A percentile compares a stretch with the other conserved stretches of the same genome.
These are phyloP conservation scores for Asterella californica DNA, from an alignment of 225 moss, liverwort and hornwort genomes.

Conservation along the genomic window DNA sequence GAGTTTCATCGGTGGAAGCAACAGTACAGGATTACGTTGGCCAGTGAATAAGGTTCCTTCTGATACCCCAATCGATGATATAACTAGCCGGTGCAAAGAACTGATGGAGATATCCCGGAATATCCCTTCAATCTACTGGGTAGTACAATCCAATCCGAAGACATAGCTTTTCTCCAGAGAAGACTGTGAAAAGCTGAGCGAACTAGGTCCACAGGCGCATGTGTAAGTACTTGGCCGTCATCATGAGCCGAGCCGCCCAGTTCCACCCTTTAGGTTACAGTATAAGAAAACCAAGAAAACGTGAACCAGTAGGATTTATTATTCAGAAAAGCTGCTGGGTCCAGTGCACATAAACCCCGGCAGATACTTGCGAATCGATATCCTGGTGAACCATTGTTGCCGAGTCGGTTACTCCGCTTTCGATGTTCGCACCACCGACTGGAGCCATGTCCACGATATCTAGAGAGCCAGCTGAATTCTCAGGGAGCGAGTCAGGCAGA, in stretches of 20 bases:
- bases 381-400: not conserved
- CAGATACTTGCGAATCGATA: not conserved
- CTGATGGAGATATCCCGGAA: not conserved
- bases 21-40: not conserved
- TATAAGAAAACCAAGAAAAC: not conserved
- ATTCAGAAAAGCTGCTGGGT: conserved; percentile 19
- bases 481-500: conserved; percentile 4
- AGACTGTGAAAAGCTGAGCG: not conserved
- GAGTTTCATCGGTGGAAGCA: not conserved
- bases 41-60: not conserved
- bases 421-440: not conserved
- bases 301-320: not conserved
- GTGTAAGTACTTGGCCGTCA: not conserved
- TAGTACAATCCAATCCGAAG: not conserved
- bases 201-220: not conserved
- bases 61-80: not conserved
- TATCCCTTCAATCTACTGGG: not conserved
- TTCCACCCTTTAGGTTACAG: not conserved
- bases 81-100: not conserved
- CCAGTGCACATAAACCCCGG: conserved; percentile 11
- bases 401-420: not conserved
- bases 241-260: not conserved
- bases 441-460: conserved; percentile 7
- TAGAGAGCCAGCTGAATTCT: conserved; percentile 1
- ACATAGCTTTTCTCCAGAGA: not conserved